Evolutionary conservation across 2,329 filamentous ascomycete species (phyloP).

Genomic region (Phaeomoniella chlamydospora): DNA sequence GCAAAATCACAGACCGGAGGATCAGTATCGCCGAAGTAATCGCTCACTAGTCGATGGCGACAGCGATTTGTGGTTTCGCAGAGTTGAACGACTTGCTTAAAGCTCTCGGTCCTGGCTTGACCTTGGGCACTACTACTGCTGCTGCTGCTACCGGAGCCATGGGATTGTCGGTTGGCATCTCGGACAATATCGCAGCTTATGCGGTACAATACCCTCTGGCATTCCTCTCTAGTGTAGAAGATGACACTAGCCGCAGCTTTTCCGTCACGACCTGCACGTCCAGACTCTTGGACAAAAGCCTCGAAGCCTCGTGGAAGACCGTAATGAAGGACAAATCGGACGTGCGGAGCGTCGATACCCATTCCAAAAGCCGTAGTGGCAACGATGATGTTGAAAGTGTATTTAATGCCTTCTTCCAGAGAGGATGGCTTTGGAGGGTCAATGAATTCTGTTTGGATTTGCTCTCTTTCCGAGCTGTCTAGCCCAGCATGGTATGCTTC

Average conservation of each 20-base stretch:
- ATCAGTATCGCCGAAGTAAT: conserved; percentile 58
- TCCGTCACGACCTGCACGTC: conserved; percentile 77
- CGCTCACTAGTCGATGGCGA: conserved; percentile 59
- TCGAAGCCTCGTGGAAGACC: conserved; percentile 87
- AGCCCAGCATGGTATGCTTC: conserved; percentile 40
- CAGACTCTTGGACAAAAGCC: conserved; percentile 91
- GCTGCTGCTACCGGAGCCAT: conserved; percentile 12
- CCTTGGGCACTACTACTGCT: conserved; percentile 32
- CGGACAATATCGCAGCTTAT: conserved; percentile 29
- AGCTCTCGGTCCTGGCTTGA: conserved; percentile 44
- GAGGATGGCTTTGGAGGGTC: conserved; percentile 16
- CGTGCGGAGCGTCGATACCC: conserved; percentile 93
- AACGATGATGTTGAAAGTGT: conserved; percentile 79
- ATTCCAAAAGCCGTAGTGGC: conserved; percentile 95
- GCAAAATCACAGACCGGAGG: conserved; percentile 52
- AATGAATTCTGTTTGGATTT: conserved; percentile 7
- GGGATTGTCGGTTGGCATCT: conserved; percentile 13
- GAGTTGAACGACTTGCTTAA: conserved; percentile 58
- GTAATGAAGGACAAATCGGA: conserved; percentile 92
- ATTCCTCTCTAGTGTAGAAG: conserved; percentile 80
- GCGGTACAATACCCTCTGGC: conserved; percentile 53
- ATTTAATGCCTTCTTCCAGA: conserved; percentile 14
- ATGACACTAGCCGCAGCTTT: conserved; percentile 77
- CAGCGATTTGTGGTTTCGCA: conserved; percentile 65
- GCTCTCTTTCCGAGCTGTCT: conserved; percentile 40